Percentiles rank a stretch among this genome's conserved stretches.
Conservation (phyloP, 2,329 filamentous ascomycete species). For the Aspergillus hortae region DNA sequence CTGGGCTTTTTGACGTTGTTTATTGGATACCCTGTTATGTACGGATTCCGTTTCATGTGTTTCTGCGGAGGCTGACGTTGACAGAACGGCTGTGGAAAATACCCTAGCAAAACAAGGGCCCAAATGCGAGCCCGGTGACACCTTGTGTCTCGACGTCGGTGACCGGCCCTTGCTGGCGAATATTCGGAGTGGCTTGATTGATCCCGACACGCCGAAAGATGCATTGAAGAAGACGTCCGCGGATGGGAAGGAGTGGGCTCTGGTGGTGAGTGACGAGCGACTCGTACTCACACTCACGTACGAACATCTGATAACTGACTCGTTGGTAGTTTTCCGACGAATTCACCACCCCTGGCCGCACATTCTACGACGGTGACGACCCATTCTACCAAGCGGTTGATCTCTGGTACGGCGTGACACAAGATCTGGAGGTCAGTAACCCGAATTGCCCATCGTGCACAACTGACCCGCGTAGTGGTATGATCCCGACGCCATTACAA, state of each 20-base stretch:
- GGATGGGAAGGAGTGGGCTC: conserved; percentile 59
- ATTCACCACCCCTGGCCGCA: conserved; percentile 64
- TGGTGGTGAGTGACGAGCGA: conserved; percentile 50
- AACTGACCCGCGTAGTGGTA: conserved; percentile 53
- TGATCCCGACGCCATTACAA: conserved; percentile 64
- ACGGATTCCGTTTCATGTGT: conserved; percentile 31
- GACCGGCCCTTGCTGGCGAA: conserved; percentile 56
- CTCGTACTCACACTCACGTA: not conserved
- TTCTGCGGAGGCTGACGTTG: not conserved
- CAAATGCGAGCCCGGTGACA: conserved; percentile 35
- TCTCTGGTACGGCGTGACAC: conserved; percentile 69
- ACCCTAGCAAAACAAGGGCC: conserved; percentile 27
- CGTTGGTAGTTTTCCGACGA: conserved; percentile 62
- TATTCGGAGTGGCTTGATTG: conserved; percentile 58
- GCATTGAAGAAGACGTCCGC: conserved; percentile 54
- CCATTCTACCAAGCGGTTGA: conserved; percentile 66
- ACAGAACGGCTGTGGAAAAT: conserved; percentile 56
- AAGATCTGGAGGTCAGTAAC: conserved; percentile 59
- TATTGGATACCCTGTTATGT: conserved; percentile 68
- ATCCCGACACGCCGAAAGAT: conserved; percentile 62
- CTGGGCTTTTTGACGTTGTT: conserved; percentile 63
- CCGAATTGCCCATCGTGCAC: not conserved
- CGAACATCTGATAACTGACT: conserved; percentile 3
- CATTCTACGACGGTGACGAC: conserved; percentile 69
- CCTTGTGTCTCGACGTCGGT: conserved; percentile 50